Base-by-base conservation (phyloP, 2,329 filamentous ascomycete genomes). In the Anthostomella pinea region DNA sequence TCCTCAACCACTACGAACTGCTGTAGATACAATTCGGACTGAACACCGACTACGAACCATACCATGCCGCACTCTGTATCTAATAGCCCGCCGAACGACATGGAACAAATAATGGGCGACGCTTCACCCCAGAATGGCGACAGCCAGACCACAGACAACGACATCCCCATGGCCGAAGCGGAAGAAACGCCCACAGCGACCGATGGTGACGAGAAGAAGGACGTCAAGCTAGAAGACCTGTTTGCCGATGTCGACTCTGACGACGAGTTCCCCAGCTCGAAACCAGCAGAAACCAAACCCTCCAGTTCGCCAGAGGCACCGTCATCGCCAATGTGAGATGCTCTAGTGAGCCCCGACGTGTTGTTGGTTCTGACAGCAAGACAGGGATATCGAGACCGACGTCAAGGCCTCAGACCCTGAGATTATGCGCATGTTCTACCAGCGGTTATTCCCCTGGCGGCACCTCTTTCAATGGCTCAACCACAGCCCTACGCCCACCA, bases 401-500 rank as follows among this genome's bases (percentile, higher is more conserved):
- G 52, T 72, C 21, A 68, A 64, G 23, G 71, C 76, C 26, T 85
- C 81, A 24, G 87, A 95, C 51, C 81, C 87, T 2, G 87, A 90
- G 56, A 77, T 94, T 8, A 89, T 97, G 81, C 81, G 86, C 53
- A 87, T 85, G 47, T 98, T 96, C 68, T 98, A 98, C 62, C 87
- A 95, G 58, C 87, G 93, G 30, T 73, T 98, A 23, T 97, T 97
- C 54, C 93, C 93, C 4, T 98, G 95, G 73, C 81, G 90, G 41
- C 85, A 87, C 44, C 80, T 97, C 14, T 98, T 96, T 66, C 90
- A 96, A 63, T 98, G 93, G 93, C 79, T 98, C 30, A 98, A 97
- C 59, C 93, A 97, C 65, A 87, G 87, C 35, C 84, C 88, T 6
- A 81, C 81, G 6, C 90, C 93, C 0, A 84, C 85, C 4, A 83